These are phyloP conservation scores for Blakeslea trispora DNA, from an alignment of 371 early-diverging fungal species.

Conservation along the genomic window DNA sequence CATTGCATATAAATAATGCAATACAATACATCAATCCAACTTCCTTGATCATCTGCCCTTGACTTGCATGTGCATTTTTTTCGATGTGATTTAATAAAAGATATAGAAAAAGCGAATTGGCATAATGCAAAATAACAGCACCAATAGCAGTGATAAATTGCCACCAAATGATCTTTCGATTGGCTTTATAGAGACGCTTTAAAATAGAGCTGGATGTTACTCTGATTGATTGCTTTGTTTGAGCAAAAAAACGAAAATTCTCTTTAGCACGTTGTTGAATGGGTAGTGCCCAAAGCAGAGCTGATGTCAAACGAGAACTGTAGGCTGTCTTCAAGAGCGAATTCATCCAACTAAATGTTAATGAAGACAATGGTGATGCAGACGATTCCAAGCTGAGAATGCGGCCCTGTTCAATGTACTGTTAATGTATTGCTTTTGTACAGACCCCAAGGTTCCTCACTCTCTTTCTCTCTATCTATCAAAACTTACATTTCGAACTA, in stretches of 20 bases:
- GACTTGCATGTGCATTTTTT: constrained; percentile 22
- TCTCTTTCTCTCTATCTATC: background rate
- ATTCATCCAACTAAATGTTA: constrained; percentile 81
- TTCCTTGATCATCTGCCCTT: constrained; percentile 24
- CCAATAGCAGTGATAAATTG: constrained; percentile 55
- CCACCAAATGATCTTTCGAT: constrained; percentile 31
- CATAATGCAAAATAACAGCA: constrained; percentile 56
- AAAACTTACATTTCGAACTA: constrained; percentile 44
- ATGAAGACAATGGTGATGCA: constrained; percentile 62
- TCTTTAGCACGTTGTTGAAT: constrained; percentile 44
- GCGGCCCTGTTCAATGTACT: constrained; percentile 41
- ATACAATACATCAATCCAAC: constrained; percentile 53
- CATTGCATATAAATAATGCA: constrained; percentile 56
- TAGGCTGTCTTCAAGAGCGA: constrained; percentile 66
- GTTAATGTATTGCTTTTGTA: background rate
- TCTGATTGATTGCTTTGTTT: constrained; percentile 9
- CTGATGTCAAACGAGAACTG: constrained; percentile 53
- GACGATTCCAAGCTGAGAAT: constrained; percentile 60
- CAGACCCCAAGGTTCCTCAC: too few relatives aligned
- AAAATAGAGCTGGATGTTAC: constrained; percentile 9
- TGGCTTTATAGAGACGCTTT: constrained; percentile 35
- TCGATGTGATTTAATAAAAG: constrained; percentile 52
- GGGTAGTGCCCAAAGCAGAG: constrained; percentile 73
- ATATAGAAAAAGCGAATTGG: constrained; percentile 55
- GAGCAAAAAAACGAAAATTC: constrained; percentile 33